Evolutionary conservation across 1,284 basidiomycete genomes (phyloP), one percentile per base, ranked within the genome.

Genomic region (Anthracocystis panici-leucophaei): DNA sequence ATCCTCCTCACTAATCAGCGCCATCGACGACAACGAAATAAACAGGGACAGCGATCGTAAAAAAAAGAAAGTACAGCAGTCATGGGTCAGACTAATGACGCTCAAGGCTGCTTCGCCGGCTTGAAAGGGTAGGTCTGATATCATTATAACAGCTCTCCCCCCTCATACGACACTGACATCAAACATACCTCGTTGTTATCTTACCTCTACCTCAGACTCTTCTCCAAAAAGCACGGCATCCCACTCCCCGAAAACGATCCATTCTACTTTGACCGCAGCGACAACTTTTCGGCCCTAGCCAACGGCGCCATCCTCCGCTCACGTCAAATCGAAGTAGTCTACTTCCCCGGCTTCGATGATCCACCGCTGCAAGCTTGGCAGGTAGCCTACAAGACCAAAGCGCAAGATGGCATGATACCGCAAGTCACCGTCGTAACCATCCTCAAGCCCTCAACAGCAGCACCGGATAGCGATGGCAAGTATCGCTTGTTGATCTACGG

Each of bases 371-470:
- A 71, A 46, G 73, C 65, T 0, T 79, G 72, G 74, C 79, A 81
- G 56, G 59, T 81, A 3, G 70, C 75, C 0, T 79, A 73, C 68
- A 69, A 71, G 45, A 78, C 79, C 20, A 70, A 45, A 8, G 62
- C 66, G 2, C 68, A 77, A 41, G 60, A 78, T 57, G 76, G 74
- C 23, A 62, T 62, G 58, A 73, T 69, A 4, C 52, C 69, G 5
- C 72, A 78, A 40, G 61, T 78, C 7, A 78, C 72, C 6, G 75
- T 80, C 1, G 41, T 67, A 0, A 79, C 78, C 45, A 67, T 81
- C 18, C 53, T 81, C 23, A 21, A 41, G 4, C 79, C 79, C 0
- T 59, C 63, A 5, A 75, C 59, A 7, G 71, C 74, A 0, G 23
- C 16, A 10, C 60, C 64, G 0, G 75, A 75, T 57, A 50, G 29